Percentiles rank a stretch among this genome's conserved stretches.
Conservation (phyloP, 2,329 filamentous ascomycete species). For the Dactylellina leptospora region DNA sequence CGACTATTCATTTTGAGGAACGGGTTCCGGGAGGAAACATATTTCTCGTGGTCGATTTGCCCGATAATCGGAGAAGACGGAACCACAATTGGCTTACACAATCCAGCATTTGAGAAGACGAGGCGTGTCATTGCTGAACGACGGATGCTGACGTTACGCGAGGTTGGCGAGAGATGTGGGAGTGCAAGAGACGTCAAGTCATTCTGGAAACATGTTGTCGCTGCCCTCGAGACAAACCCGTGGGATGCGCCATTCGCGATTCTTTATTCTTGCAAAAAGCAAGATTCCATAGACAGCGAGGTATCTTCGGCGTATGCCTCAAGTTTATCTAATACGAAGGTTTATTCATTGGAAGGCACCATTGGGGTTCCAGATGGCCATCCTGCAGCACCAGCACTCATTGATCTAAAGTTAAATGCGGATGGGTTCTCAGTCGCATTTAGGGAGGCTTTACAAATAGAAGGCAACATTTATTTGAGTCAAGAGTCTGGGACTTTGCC, state of each 20-base stretch:
- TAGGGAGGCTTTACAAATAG: conserved; percentile 75
- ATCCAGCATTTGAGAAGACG: conserved; percentile 56
- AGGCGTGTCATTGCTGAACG: conserved; percentile 54
- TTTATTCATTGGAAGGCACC: conserved; percentile 75
- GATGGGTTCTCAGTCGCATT: conserved; percentile 79
- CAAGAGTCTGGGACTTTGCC: conserved; percentile 74
- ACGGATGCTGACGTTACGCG: conserved; percentile 55
- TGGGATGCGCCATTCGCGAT: conserved; percentile 56
- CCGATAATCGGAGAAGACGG: conserved; percentile 55
- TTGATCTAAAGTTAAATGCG: conserved; percentile 75
- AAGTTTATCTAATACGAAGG: conserved; percentile 69
- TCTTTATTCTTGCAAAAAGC: conserved; percentile 54
- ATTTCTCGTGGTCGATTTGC: conserved; percentile 56
- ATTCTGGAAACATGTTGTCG: conserved; percentile 55
- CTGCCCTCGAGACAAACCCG: conserved; percentile 55
- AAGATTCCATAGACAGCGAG: conserved; percentile 75
- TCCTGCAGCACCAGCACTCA: conserved; percentile 66
- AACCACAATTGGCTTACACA: conserved; percentile 54
- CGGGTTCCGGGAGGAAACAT: conserved; percentile 60
- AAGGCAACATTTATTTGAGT: conserved; percentile 73
- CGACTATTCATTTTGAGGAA: conserved; percentile 75
- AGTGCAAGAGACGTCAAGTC: conserved; percentile 60
- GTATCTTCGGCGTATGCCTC: conserved; percentile 75
- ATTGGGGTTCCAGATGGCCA: conserved; percentile 75
- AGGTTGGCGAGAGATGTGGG: conserved; percentile 65